Base-by-base conservation (phyloP, 1,284 basidiomycete genomes). In the Ganoderma leucocontextum region DNA sequence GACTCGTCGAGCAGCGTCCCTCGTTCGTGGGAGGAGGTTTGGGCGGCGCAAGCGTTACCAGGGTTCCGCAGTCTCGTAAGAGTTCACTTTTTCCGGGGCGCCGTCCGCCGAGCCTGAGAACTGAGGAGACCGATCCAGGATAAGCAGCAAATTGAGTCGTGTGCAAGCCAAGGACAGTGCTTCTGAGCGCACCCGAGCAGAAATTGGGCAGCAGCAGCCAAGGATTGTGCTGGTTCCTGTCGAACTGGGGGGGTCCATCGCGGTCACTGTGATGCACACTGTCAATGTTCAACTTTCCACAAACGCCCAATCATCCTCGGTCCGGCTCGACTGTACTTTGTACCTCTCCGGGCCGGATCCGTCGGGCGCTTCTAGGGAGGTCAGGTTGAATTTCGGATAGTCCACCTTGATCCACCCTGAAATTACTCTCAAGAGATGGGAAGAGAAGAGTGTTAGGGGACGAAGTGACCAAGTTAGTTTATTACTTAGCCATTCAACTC, bases 241-340 rank as follows among this genome's bases (percentile, higher is more conserved):
- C n/a, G 58, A 41, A 41, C 58, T 15, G 36, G 22, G 38, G 19
- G 19, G 55, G 33, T 35, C 22, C 55, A 58, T 58, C 35, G 58
- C 58, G 38, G 38, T 13, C 36, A n/a, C n/a, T n/a, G n/a, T 36
- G 35, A 58, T 36, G 10, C 9, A n/a, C 19, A 29, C 12, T 33
- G 38, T 22, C 58, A 5, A 60, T 60, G 58, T 39, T 60, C 38
- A 5, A 60, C 58, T 60, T 60, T 39, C 35, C 55, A n/a, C 22
- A 60, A 39, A 60, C 58, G 58, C 58, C 58, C 58, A 17, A 13
- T 7, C 33, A 36, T n/a, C 4, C 2, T 22, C 38, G 38, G 58
- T n/a, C 57, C 57, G 36, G 15, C 53, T 35, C 29, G 17, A 12
- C 29, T 29, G 29, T 33, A 52, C 22, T 55, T 19, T 55, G 29